Evolutionary conservation across 805 yeast genomes (phyloP).

Genomic region (Blastobotrys americana): DNA sequence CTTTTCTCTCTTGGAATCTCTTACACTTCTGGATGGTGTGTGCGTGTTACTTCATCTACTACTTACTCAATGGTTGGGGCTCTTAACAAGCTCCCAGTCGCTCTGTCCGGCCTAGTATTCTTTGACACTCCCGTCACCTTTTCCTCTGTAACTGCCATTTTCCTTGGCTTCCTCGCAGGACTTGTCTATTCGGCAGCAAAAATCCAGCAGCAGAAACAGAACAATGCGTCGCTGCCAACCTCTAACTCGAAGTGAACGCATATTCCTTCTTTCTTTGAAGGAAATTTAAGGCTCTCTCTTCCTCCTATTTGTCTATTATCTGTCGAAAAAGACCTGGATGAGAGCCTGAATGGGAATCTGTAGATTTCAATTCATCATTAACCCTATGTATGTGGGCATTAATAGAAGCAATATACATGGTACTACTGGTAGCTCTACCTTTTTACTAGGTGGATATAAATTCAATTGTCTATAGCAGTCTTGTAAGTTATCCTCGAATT

Average conservation of each 20-base stretch:
- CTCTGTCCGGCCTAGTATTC: slow-evolving; percentile 87
- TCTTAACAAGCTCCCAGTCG: slow-evolving; percentile 94
- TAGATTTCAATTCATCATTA: too few relatives aligned
- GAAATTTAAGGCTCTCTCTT: too few relatives aligned
- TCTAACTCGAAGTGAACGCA: slow-evolving; percentile 4
- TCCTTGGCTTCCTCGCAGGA: slow-evolving; percentile 93
- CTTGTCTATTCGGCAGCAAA: slow-evolving; percentile 92
- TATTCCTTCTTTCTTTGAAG: too few relatives aligned
- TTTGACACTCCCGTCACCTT: slow-evolving; percentile 94
- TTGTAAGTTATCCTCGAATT: too few relatives aligned
- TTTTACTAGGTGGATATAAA: too few relatives aligned
- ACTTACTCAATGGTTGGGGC: slow-evolving; percentile 99
- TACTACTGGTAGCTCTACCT: too few relatives aligned
- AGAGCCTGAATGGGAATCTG: too few relatives aligned
- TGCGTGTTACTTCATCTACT: slow-evolving; percentile 96
- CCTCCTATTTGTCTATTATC: too few relatives aligned
- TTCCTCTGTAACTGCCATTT: slow-evolving; percentile 82
- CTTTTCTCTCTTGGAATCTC: slow-evolving; percentile 94
- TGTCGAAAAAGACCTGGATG: too few relatives aligned
- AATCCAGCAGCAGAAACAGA: slow-evolving; percentile 65
- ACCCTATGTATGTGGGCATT: too few relatives aligned
- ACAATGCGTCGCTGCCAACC: slow-evolving; percentile 22
- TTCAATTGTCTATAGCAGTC: too few relatives aligned
- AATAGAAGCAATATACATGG: too few relatives aligned
- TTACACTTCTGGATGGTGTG: slow-evolving; percentile 99